Evolutionary conservation across 768 basidiomycete species (phyloP), one percentile per base, ranked within the genome.

Genomic region (Leccinum barrowsii): DNA sequence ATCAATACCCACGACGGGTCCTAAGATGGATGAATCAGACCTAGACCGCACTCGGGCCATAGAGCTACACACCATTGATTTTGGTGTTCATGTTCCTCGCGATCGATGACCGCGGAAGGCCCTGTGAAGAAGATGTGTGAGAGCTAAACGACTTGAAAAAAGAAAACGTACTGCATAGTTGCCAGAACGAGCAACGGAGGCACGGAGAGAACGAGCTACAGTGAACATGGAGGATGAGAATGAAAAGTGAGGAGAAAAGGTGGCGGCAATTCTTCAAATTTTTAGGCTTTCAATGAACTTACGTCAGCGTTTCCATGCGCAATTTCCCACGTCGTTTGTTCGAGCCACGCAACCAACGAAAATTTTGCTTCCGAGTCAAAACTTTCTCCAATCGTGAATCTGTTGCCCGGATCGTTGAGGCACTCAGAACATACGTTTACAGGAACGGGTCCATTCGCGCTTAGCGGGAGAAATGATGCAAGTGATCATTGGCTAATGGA

Each of bases 51-150:
- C 46, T 55, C 34, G 46, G 42, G 42, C 53, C 19, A 6, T 44
- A 8, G 21, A 46, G 54, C 35, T 34, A 57, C 85, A 44, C 61
- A 90, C 90, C 94, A 62, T 81, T 85, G 74, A 96, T 90, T 84
- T 96, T 97, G 65, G 89, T 85, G 81, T 94, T 94, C 92, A 95
- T 94, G 79, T 88, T 92, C 75, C 94, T 86, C 67, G 90, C 90
- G 73, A 93, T 85, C 74, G 81, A 77, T 60, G 85, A 83, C 66
- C 89, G 87, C 64, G 86, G 83, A 69, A 87, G 75, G 66, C 80
- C 82, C 87, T 89, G 58, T 10, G 55, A 30, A 61, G 56, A 32
- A 30, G 66, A 49, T 19, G 12, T 4, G 24, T 60, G 26, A 64
- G 57, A 46, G 49, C 17, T 17, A 2, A 8, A 5, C 1, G 11